Percentiles rank a stretch among this genome's conserved stretches.
These are phyloP conservation scores for Cytospora mali DNA, from an alignment of 2,329 filamentous ascomycete genomes.

Conservation along the genomic window DNA sequence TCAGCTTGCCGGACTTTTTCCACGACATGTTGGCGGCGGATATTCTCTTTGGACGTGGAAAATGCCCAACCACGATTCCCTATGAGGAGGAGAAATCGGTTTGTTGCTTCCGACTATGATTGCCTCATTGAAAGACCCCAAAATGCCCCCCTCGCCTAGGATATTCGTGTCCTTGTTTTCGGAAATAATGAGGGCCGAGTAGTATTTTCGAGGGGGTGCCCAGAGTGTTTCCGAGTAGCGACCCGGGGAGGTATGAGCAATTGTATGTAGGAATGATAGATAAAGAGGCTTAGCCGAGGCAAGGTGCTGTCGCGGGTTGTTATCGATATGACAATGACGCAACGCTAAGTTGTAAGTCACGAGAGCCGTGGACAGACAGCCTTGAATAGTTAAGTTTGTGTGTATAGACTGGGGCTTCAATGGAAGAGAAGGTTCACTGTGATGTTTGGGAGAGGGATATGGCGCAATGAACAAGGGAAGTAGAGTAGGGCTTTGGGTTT, in stretches of 20 bases:
- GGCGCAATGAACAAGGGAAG: neutral
- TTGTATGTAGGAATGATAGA: neutral
- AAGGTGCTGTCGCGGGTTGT: conserved; percentile 17
- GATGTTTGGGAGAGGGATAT: neutral
- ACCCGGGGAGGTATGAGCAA: conserved; percentile 14
- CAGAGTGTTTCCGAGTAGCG: neutral
- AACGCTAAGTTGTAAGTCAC: conserved; percentile 14
- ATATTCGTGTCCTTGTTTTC: neutral
- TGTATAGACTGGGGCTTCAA: neutral
- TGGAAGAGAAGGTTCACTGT: neutral
- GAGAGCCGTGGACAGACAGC: conserved; percentile 1
- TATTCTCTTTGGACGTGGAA: conserved; percentile 31
- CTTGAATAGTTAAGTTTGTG: neutral
- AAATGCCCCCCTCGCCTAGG: neutral
- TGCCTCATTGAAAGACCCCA: conserved; percentile 27
- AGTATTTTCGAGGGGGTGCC: neutral
- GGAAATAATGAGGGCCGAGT: neutral
- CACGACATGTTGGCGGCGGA: conserved; percentile 76
- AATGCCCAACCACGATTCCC: conserved; percentile 27
- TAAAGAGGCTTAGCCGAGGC: conserved; percentile 26
- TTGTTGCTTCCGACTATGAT: conserved; percentile 21
- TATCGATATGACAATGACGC: conserved; percentile 28
- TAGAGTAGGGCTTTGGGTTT: neutral
- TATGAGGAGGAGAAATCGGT: conserved; percentile 11
- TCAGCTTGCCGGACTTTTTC: conserved; percentile 87